Base-by-base conservation (phyloP, 345 rosid genomes). In the Eutrema yunnanense region DNA sequence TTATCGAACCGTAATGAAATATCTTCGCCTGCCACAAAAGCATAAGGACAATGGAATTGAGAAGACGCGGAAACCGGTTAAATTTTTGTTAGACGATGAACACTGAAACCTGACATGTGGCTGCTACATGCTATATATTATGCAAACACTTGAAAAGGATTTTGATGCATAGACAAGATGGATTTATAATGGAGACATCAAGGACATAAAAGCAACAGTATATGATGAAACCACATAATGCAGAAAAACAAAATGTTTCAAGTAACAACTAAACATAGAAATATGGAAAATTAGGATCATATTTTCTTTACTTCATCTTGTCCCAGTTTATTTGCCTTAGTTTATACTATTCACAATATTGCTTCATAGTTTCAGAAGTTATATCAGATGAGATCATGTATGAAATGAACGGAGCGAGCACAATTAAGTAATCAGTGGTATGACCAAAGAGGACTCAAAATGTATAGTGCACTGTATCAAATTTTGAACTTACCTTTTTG, bases 1-100 rank as follows among this genome's bases (percentile, higher is more conserved):
- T 95, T 77, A 91, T 95, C 2, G 99, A 95, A 71, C 99, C 99
- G 36, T 88, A 91, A 67, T 91, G 99, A 63, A 95, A 85, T 67
- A 92, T 89, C 75, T 87, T 92, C 8, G 99, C 99, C 97, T 91
- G 86, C 41, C 74, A 80, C 16, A 65, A 59, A 54, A 37, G n/a
- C 57, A 32, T 58, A 48, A 5, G 33, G 9, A 19, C 3, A 50
- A 42, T 51, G 2, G 43, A 38, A 36, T 36, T 36, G 33, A 73
- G 32, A 48, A 59, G 32, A 43, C 22, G 49, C 4, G 13, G 26
- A 37, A 67, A 29, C 34, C 43, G 0, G 42, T 52, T 16, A 8
- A 27, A 11, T 6, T 9, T 65, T 50, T 12, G 6, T 36, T 11
- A 37, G n/a, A 16, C 9, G 11, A 16, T 11, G 30, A 40, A n/a